Conservation (phyloP, 1,139 yeast genomes). For the Zygosaccharomyces pseudobailii region DNA sequence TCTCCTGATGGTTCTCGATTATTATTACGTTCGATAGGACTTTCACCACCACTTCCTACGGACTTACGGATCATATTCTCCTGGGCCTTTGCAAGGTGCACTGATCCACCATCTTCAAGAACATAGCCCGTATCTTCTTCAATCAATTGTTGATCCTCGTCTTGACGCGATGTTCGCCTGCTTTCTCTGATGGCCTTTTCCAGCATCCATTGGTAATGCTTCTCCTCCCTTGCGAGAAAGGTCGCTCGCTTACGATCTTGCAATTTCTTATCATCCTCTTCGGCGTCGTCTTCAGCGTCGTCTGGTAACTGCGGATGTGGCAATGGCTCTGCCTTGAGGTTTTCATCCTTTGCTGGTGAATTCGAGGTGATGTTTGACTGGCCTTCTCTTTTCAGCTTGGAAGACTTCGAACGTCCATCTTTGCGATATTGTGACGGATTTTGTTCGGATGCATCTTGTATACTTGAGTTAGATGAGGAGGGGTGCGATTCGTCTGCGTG, state of each 20-base stretch:
- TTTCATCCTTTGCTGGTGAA: constrained; percentile 10
- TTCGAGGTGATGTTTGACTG: neutral
- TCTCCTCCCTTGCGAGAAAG: constrained; percentile 37
- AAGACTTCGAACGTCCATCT: constrained; percentile 1
- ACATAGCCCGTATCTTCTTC: constrained; percentile 12
- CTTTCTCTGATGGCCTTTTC: constrained; percentile 38
- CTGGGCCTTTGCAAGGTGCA: neutral
- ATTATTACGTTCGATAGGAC: neutral
- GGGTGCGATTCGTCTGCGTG: neutral
- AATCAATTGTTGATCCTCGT: constrained; percentile 10
- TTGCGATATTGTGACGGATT: neutral
- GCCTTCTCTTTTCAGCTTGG: neutral
- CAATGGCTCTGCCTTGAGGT: neutral
- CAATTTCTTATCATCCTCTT: constrained; percentile 13
- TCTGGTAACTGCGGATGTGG: neutral
- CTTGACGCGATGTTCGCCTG: constrained; percentile 29
- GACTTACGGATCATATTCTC: neutral
- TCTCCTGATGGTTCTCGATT: neutral
- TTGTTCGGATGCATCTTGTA: constrained; percentile 20
- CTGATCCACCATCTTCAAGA: constrained; percentile 17
- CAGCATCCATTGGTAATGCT: constrained; percentile 37
- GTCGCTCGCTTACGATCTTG: constrained; percentile 34
- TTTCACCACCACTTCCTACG: neutral
- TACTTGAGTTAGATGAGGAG: neutral
- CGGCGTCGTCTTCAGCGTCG: neutral